phyloP scores from a whole-genome alignment of 257 asterid species.

The Galeopsis tetrahit region DNA sequence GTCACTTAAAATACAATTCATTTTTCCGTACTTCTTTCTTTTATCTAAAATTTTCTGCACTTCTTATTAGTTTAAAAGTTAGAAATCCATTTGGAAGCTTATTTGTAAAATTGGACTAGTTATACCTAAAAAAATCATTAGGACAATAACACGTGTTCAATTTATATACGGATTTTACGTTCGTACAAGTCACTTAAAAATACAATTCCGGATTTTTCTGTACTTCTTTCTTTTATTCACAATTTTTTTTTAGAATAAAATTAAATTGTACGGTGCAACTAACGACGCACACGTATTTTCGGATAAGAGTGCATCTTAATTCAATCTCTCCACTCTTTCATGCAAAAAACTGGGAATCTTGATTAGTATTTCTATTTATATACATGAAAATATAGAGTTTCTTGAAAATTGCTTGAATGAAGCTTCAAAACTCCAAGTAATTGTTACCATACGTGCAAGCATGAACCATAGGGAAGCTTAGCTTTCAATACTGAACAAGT shows the following conservation, averaged over 20 bases:
- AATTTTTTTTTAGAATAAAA: background rate
- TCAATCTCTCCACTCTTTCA: conserved; percentile 31
- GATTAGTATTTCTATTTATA: conserved; percentile 27
- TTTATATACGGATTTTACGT: too few relatives aligned
- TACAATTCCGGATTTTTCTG: background rate
- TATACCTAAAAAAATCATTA: background rate
- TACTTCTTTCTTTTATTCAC: background rate
- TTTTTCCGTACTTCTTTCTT: background rate
- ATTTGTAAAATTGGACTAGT: background rate
- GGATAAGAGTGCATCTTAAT: conserved; percentile 27
- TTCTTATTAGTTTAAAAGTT: background rate
- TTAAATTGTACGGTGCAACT: background rate
- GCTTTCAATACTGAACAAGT: conserved; percentile 49
- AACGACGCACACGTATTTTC: background rate
- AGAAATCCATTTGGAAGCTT: background rate
- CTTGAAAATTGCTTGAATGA: conserved; percentile 33
- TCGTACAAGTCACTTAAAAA: too few relatives aligned
- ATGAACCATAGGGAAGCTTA: conserved; percentile 42
- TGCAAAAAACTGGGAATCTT: conserved; percentile 38
- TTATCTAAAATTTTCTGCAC: background rate
- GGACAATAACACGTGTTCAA: background rate
- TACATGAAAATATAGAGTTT: background rate
- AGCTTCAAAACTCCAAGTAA: conserved; percentile 36
- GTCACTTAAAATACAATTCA: too few relatives aligned
- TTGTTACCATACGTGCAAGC: conserved; percentile 57